phyloP scores from a whole-genome alignment of 768 basidiomycete species.

The Suillus bovinus region DNA sequence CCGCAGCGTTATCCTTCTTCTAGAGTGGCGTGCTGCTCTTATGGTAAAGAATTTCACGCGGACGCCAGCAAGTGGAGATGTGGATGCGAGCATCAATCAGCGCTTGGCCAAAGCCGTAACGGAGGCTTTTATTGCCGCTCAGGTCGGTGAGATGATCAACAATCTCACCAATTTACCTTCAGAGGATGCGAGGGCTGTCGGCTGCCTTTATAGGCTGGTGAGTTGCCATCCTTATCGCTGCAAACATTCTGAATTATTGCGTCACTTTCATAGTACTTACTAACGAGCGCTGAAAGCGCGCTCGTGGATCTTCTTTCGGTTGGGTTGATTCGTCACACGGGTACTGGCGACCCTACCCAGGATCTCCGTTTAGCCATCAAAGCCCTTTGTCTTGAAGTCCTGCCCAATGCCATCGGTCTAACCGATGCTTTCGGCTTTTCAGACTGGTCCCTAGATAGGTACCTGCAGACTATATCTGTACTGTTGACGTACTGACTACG shows the following conservation, averaged over 20 bases:
- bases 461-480: conserved; percentile 11
- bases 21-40: conserved; percentile 68
- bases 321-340: conserved; percentile 37
- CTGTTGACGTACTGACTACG: background rate
- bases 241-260: background rate
- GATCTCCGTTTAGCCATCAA: conserved; percentile 52
- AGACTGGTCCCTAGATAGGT: conserved; percentile 77
- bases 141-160: conserved; percentile 50
- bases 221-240: conserved; percentile 11
- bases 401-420: conserved; percentile 67
- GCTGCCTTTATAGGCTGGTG: conserved; percentile 29
- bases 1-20: conserved; percentile 42
- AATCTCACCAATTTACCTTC: conserved; percentile 24
- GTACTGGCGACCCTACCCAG: conserved; percentile 43
- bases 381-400: conserved; percentile 46
- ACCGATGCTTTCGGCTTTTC: conserved; percentile 74
- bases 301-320: conserved; percentile 63
- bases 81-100: conserved; percentile 57
- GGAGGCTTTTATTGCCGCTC: conserved; percentile 66
- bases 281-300: conserved; percentile 54
- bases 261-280: conserved; percentile 49
- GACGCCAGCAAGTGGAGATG: conserved; percentile 33
- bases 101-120: conserved; percentile 63
- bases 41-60: conserved; percentile 42
- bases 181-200: conserved; percentile 21